Evolutionary conservation across 2,329 filamentous ascomycete species (phyloP).

Genomic region (Pseudogymnoascus sp.): DNA sequence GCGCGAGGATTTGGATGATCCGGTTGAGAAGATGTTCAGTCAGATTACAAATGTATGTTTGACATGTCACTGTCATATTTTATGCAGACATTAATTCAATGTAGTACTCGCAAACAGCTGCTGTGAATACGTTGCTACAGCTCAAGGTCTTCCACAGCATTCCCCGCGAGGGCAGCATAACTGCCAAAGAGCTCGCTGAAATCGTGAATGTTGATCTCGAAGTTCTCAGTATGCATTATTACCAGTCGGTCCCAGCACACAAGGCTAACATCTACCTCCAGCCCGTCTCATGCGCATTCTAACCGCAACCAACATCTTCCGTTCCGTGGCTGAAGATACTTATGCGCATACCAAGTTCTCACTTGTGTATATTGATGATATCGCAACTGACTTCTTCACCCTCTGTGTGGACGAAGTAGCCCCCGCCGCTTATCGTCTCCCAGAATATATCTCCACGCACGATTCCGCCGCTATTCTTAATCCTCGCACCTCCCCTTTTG

Average conservation of each 20-base stretch:
- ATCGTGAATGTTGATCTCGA: slow-evolving; percentile 20
- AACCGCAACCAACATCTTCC: slow-evolving; percentile 25
- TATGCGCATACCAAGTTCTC: slow-evolving; percentile 27
- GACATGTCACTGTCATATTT: not conserved
- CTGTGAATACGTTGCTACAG: slow-evolving; percentile 20
- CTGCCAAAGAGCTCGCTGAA: slow-evolving; percentile 19
- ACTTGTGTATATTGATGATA: slow-evolving; percentile 23
- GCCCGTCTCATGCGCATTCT: slow-evolving; percentile 26
- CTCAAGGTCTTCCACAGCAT: slow-evolving; percentile 24
- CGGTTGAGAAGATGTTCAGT: slow-evolving; percentile 24
- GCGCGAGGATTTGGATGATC: slow-evolving; percentile 21
- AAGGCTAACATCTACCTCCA: slow-evolving; percentile 11
- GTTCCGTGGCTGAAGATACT: slow-evolving; percentile 22
- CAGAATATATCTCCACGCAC: slow-evolving; percentile 22
- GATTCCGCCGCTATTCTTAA: slow-evolving; percentile 15
- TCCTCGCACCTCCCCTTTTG: slow-evolving; percentile 16
- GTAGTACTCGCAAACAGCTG: slow-evolving; percentile 18
- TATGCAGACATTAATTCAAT: not conserved
- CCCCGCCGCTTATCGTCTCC: slow-evolving; percentile 19
- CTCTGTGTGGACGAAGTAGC: slow-evolving; percentile 22
- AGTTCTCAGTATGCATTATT: slow-evolving; percentile 19
- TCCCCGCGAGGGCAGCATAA: slow-evolving; percentile 22
- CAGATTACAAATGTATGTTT: slow-evolving; percentile 23
- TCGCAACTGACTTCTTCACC: slow-evolving; percentile 25
- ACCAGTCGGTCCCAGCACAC: not conserved